phyloP scores from a whole-genome alignment of 192 early-diverging fungal genomes.

The Coemansia nantahalensis region DNA sequence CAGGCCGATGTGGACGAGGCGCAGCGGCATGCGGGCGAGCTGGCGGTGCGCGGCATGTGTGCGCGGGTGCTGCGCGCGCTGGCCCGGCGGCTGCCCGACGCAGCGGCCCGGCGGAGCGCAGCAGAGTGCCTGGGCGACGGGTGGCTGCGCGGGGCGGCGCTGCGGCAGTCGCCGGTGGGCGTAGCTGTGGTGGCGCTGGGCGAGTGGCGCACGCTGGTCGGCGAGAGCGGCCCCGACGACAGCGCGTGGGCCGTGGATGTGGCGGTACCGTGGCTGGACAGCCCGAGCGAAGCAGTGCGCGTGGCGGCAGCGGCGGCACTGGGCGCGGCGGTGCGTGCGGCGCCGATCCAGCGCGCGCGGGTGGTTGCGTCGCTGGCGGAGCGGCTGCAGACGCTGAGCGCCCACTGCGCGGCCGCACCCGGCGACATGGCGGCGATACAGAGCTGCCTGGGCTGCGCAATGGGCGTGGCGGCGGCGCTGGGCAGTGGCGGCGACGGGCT shows the following conservation, averaged over 20 bases:
- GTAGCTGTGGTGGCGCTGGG: conserved; percentile 65
- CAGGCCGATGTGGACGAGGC: too few relatives aligned
- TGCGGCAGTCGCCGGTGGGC: neutral
- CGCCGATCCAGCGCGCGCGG: conserved; percentile 50
- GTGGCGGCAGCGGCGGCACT: conserved; percentile 69
- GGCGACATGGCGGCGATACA: conserved; percentile 46
- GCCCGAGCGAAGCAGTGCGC: conserved; percentile 71
- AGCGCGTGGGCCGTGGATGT: neutral
- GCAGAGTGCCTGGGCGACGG: conserved; percentile 19
- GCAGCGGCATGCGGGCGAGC: conserved; percentile 39
- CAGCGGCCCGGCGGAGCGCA: conserved; percentile 11
- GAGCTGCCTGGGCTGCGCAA: conserved; percentile 61
- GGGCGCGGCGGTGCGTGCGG: conserved; percentile 56
- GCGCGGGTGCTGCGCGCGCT: conserved; percentile 61
- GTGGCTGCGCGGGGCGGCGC: conserved; percentile 23
- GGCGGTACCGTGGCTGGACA: conserved; percentile 64
- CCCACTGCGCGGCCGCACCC: conserved; percentile 39
- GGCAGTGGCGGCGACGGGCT: conserved; percentile 4
- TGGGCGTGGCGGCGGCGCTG: conserved; percentile 65
- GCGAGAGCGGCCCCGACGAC: conserved; percentile 22
- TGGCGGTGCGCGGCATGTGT: conserved; percentile 75
- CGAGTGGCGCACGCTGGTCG: conserved; percentile 68
- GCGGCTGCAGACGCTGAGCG: conserved; percentile 71
- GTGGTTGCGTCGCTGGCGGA: conserved; percentile 63
- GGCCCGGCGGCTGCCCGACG: conserved; percentile 6